Evolutionary conservation across 192 early-diverging fungal genomes (phyloP).

Genomic region (Phlyctochytrium bullatum): DNA sequence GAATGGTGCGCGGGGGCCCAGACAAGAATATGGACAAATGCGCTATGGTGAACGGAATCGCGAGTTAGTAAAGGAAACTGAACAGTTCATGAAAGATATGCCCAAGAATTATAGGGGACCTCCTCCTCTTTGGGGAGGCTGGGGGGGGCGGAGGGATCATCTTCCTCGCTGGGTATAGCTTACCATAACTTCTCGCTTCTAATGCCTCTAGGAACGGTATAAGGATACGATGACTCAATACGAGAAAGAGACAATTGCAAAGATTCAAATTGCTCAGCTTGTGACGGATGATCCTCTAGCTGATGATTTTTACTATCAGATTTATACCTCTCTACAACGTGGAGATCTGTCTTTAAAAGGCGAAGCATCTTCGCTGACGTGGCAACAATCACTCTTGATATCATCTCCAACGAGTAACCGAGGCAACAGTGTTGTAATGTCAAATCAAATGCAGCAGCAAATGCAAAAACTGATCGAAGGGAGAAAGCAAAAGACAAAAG

Average conservation of each 20-base stretch:
- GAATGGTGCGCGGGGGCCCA: conserved; percentile 9
- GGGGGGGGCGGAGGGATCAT: conserved; percentile 18
- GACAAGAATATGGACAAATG: conserved; percentile 30
- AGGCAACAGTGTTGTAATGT: conserved; percentile 17
- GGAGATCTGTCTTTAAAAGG: conserved; percentile 7
- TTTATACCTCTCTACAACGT: conserved; percentile 57
- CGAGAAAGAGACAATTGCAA: conserved; percentile 93
- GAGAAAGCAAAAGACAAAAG: conserved; percentile 82
- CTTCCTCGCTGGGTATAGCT: conserved; percentile 24
- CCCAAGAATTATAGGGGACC: conserved; percentile 21
- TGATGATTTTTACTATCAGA: conserved; percentile 97
- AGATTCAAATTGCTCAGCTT: conserved; percentile 92
- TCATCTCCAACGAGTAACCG: conserved; percentile 15
- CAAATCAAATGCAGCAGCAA: conserved; percentile 83
- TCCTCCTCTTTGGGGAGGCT: conserved; percentile 23
- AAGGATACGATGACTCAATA: conserved; percentile 87
- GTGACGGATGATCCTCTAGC: conserved; percentile 88
- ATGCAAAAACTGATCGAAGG: conserved; percentile 95
- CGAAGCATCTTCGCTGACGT: conserved; percentile 30
- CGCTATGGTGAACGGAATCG: conserved; percentile 20
- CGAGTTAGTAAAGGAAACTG: conserved; percentile 8
- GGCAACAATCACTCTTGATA: conserved; percentile 49
- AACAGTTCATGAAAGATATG: conserved; percentile 22
- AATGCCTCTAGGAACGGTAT: conserved; percentile 62
- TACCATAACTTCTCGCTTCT: background rate